Conservation (phyloP, 352 stramenopile species). For the Pythium sp. region DNA sequence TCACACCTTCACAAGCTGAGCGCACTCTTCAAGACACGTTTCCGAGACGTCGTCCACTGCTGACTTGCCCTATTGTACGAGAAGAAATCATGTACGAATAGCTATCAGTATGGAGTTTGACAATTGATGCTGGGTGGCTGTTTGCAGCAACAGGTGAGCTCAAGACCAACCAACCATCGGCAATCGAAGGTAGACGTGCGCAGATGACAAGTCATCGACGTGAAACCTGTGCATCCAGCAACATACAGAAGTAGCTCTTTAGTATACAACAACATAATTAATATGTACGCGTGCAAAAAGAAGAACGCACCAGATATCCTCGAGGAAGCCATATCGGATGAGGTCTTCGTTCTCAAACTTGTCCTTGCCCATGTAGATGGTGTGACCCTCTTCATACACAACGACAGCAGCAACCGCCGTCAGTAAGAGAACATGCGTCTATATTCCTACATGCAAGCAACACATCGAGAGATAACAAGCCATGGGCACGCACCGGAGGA, state of each 20-base stretch:
- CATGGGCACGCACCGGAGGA: conserved; percentile 55
- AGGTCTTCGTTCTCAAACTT: conserved; percentile 99
- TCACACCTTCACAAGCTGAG: conserved; percentile 89
- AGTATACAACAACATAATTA: neutral
- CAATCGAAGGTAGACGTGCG: conserved; percentile 97
- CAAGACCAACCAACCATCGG: conserved; percentile 49
- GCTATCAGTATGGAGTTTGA: neutral
- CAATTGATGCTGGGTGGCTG: neutral
- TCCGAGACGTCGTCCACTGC: conserved; percentile 78
- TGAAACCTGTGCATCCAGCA: conserved; percentile 83
- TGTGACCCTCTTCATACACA: conserved; percentile 72
- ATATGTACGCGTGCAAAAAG: neutral
- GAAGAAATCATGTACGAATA: neutral
- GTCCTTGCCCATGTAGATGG: conserved; percentile 97
- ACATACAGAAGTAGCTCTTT: neutral
- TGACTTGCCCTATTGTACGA: conserved; percentile 47
- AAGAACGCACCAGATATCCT: conserved; percentile 89
- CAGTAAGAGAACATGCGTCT: neutral
- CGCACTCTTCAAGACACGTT: conserved; percentile 85
- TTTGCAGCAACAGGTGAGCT: neutral
- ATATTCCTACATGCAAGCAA: neutral
- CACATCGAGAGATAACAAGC: neutral
- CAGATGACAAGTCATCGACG: conserved; percentile 97
- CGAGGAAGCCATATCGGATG: conserved; percentile 95
- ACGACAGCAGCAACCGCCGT: neutral